These are phyloP conservation scores for Breviolum minutum DNA, from an alignment of 73 alveolate genomes.

Conservation along the genomic window DNA sequence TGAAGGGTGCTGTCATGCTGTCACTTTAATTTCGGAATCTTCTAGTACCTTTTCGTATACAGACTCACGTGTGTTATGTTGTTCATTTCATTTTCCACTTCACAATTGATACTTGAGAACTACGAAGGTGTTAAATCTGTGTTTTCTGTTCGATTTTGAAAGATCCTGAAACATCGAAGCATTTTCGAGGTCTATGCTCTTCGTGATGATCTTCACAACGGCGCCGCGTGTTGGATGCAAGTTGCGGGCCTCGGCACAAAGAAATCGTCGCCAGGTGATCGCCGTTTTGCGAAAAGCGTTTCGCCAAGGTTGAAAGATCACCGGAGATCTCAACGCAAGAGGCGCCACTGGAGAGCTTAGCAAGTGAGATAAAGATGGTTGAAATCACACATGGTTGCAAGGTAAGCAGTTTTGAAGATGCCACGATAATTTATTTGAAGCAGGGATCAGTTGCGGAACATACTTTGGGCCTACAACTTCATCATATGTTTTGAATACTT, in stretches of 20 bases:
- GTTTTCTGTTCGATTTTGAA: no score
- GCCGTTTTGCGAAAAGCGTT: not conserved
- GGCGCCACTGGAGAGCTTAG: not conserved
- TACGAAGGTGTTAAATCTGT: no score
- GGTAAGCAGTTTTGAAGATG: not conserved
- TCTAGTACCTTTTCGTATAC: no score
- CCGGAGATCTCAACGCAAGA: not conserved
- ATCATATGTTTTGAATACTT: no score
- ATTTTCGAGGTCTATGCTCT: slow-evolving; percentile 53
- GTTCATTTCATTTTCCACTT: not conserved
- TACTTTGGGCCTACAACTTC: no score
- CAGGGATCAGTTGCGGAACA: no score
- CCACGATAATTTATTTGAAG: no score
- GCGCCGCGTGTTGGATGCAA: slow-evolving; percentile 57
- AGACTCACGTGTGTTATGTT: not conserved
- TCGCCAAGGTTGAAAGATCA: not conserved
- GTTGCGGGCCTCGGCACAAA: not conserved
- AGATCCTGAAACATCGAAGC: not conserved
- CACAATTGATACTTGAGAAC: no score
- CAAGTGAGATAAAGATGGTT: not conserved
- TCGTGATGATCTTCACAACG: slow-evolving; percentile 52
- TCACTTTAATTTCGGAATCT: no score
- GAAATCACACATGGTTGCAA: not conserved
- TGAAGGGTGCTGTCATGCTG: not conserved
- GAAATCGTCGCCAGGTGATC: no score